Conservation (phyloP, 1,139 yeast genomes). For the Ashbya aceris region DNA sequence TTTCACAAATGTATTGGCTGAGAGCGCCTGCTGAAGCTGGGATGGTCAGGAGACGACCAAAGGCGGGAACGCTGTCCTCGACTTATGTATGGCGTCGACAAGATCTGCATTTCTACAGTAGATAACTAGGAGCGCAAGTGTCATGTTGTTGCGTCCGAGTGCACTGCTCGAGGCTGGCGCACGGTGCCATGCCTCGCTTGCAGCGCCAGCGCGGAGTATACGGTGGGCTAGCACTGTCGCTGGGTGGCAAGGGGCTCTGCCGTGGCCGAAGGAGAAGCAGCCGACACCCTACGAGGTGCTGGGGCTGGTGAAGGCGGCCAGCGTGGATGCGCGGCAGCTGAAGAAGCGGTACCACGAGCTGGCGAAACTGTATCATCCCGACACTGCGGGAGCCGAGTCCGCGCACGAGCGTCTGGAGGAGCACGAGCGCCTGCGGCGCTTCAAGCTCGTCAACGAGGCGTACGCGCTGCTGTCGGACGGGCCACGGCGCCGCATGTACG, state of each 20-base stretch:
- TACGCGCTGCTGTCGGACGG: constrained; percentile 63
- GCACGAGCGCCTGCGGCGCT: constrained; percentile 45
- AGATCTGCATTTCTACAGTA: no score
- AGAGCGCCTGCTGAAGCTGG: no score
- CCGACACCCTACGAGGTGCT: constrained; percentile 77
- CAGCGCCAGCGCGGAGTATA: no score
- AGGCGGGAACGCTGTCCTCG: no score
- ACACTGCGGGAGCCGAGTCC: constrained; percentile 37
- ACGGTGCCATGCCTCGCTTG: no score
- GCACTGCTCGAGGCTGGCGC: no score
- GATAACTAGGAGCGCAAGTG: no score
- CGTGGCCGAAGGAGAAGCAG: constrained; percentile 50
- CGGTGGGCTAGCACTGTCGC: no score
- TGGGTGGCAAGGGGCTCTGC: background rate
- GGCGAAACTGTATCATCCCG: constrained; percentile 86
- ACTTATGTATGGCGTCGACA: no score
- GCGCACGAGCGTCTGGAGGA: constrained; percentile 14
- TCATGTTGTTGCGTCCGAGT: no score
- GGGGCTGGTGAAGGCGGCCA: constrained; percentile 21
- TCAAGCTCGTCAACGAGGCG: constrained; percentile 63
- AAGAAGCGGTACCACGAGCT: constrained; percentile 50
- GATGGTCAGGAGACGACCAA: no score
- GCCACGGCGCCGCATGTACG: constrained; percentile 36
- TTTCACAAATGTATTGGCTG: no score
- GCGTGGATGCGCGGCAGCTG: constrained; percentile 37